Evolutionary conservation across 371 early-diverging fungal species (phyloP).

Genomic region (Circinella umbellata): DNA sequence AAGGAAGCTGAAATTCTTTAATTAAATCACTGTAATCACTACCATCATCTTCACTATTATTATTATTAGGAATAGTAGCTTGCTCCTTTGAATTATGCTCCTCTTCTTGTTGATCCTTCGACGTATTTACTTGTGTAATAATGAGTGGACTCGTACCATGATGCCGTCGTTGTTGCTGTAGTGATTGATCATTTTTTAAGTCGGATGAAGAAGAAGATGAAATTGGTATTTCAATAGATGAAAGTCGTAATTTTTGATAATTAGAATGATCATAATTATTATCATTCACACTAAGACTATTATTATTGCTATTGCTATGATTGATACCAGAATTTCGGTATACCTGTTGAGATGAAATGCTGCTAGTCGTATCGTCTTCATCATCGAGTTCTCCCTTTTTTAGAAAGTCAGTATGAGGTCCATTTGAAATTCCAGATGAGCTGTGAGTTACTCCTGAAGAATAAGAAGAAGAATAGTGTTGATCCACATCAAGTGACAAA

Average conservation of each 20-base stretch:
- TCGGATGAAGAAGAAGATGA: conserved; percentile 6
- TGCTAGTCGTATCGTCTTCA: conserved; percentile 11
- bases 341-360: neutral
- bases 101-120: neutral
- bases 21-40: conserved; percentile 15
- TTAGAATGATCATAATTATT: too few species aligned
- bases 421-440: conserved; percentile 7
- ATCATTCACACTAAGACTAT: too few species aligned
- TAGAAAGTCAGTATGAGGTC: conserved; percentile 18
- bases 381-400: conserved; percentile 11
- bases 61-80: too few species aligned
- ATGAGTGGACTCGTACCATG: neutral
- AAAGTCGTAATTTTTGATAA: conserved; percentile 9
- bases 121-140: neutral
- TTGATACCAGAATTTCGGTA: neutral
- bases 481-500: conserved; percentile 42
- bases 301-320: neutral
- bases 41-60: conserved; percentile 11
- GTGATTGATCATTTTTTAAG: neutral
- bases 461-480: conserved; percentile 15
- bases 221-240: conserved; percentile 13
- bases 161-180: conserved; percentile 7
- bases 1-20: conserved; percentile 21
- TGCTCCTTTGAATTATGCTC: neutral
- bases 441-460: conserved; percentile 3